A percentile compares a stretch with the other conserved stretches of the same genome.
phyloP scores from a whole-genome alignment of 768 basidiomycete species.

The Pleurotus tuber-regium region DNA sequence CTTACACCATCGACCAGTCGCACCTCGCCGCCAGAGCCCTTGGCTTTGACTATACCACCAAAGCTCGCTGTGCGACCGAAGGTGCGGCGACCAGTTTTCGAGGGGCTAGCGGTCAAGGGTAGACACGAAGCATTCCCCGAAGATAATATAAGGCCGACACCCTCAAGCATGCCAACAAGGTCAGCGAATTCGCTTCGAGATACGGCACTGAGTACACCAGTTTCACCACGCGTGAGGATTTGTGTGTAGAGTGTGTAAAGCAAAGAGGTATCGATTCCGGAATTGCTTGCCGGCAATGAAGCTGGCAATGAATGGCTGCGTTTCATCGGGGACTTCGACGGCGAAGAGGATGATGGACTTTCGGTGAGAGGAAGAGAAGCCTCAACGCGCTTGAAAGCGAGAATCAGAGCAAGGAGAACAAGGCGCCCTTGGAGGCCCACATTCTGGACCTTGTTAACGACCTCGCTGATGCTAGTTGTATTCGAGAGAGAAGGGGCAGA shows the following conservation, averaged over 20 bases:
- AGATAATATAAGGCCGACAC: slow-evolving; percentile 58
- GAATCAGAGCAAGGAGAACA: slow-evolving; percentile 58
- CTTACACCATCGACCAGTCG: slow-evolving; percentile 61
- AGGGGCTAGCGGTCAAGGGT: slow-evolving; percentile 30
- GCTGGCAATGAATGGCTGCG: slow-evolving; percentile 39
- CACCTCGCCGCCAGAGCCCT: slow-evolving; percentile 41
- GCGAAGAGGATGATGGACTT: slow-evolving; percentile 32
- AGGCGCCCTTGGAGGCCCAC: slow-evolving; percentile 76
- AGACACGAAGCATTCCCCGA: slow-evolving; percentile 28
- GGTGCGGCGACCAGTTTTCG: slow-evolving; percentile 47
- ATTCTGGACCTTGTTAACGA: slow-evolving; percentile 59
- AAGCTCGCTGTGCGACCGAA: slow-evolving; percentile 63
- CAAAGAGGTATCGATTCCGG: slow-evolving; percentile 52
- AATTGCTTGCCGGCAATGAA: slow-evolving; percentile 18
- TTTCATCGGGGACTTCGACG: slow-evolving; percentile 45
- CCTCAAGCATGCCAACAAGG: slow-evolving; percentile 69
- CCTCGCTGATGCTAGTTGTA: slow-evolving; percentile 61
- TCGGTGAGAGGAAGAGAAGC: slow-evolving; percentile 51
- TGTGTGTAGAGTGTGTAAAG: slow-evolving; percentile 63
- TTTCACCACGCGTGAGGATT: slow-evolving; percentile 55
- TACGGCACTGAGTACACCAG: slow-evolving; percentile 57
- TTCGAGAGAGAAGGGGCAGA: slow-evolving; percentile 21
- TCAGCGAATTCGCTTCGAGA: slow-evolving; percentile 78
- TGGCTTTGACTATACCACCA: slow-evolving; percentile 32
- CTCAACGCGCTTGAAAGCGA: slow-evolving; percentile 63